Conservation (phyloP, 2,329 filamentous ascomycete species). For the Alternaria sp. region DNA sequence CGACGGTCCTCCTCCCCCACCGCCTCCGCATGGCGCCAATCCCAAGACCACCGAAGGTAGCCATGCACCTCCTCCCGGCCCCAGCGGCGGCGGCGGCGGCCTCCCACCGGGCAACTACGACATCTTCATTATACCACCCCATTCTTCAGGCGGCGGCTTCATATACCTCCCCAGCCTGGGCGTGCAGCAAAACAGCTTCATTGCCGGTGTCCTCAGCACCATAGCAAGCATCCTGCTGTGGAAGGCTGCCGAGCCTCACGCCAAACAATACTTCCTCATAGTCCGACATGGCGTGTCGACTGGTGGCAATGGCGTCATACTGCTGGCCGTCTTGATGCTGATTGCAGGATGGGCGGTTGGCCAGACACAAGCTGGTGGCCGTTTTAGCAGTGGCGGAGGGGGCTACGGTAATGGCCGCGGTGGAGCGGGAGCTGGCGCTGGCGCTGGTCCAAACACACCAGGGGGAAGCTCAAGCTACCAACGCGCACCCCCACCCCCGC, state of each 20-base stretch:
- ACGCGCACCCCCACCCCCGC: constrained; percentile 41
- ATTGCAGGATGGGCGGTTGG: constrained; percentile 81
- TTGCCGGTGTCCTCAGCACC: constrained; percentile 82
- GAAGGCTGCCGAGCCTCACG: constrained; percentile 74
- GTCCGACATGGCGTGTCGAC: constrained; percentile 64
- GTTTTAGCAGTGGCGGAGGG: constrained; percentile 42
- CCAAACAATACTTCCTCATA: constrained; percentile 75
- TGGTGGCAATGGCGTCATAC: constrained; percentile 74
- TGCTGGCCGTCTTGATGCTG: constrained; percentile 76
- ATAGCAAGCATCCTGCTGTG: constrained; percentile 76
- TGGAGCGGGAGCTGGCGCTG: constrained; percentile 46
- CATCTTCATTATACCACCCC: constrained; percentile 94
- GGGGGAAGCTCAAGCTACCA: constrained; percentile 42
- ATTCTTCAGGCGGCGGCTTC: constrained; percentile 87
- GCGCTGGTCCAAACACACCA: constrained; percentile 38
- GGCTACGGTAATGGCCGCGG: constrained; percentile 38
- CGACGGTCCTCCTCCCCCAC: constrained; percentile 71
- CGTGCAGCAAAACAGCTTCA: constrained; percentile 88
- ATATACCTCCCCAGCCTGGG: constrained; percentile 91
- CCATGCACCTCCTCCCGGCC: constrained; percentile 33
- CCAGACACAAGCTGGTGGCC: constrained; percentile 66
- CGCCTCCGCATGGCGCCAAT: constrained; percentile 83
- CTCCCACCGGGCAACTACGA: constrained; percentile 92
- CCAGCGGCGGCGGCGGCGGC: constrained; percentile 63
- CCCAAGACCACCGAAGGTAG: constrained; percentile 65